Conservation (phyloP, 2,329 filamentous ascomycete genomes). For the Cladosporium oxysporum region DNA sequence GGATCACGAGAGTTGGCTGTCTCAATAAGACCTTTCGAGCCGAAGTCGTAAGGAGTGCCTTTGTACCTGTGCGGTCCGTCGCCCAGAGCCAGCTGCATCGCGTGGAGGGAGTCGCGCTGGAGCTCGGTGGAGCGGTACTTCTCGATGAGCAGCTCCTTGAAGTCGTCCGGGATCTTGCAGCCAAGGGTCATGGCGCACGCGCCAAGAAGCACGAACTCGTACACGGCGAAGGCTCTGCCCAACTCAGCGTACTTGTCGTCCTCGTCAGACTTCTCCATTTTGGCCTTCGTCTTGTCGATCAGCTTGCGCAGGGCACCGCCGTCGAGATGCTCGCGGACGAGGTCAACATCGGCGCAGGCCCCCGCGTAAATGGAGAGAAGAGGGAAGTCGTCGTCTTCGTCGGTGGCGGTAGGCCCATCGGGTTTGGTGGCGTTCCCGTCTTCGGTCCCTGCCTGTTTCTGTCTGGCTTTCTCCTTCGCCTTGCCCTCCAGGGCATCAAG, state of each 20-base stretch:
- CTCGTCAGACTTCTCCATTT: neutral
- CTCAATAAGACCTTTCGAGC: neutral
- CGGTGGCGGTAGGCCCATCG: neutral
- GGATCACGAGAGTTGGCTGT: neutral
- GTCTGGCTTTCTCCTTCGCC: neutral
- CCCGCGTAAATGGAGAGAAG: constrained; percentile 16
- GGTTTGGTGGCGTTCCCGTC: neutral
- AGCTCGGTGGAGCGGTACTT: constrained; percentile 21
- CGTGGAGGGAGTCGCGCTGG: constrained; percentile 12
- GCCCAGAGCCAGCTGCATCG: constrained; percentile 21
- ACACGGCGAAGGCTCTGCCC: neutral
- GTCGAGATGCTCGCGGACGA: constrained; percentile 20
- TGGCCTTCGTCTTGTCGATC: constrained; percentile 2
- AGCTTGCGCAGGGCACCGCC: constrained; percentile 9
- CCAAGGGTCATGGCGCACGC: constrained; percentile 24
- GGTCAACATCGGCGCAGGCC: constrained; percentile 12
- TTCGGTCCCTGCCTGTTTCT: neutral
- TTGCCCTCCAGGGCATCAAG: constrained; percentile 17
- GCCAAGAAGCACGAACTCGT: constrained; percentile 23
- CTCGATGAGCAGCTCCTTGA: constrained; percentile 5
- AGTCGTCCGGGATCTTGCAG: constrained; percentile 16
- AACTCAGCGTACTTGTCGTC: neutral
- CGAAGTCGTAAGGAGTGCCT: constrained; percentile 23
- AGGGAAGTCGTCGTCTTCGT: neutral
- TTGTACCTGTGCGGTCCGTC: constrained; percentile 21